Evolutionary conservation across 805 yeast species (phyloP).

Genomic region (Cyberlindnera maclurae): DNA sequence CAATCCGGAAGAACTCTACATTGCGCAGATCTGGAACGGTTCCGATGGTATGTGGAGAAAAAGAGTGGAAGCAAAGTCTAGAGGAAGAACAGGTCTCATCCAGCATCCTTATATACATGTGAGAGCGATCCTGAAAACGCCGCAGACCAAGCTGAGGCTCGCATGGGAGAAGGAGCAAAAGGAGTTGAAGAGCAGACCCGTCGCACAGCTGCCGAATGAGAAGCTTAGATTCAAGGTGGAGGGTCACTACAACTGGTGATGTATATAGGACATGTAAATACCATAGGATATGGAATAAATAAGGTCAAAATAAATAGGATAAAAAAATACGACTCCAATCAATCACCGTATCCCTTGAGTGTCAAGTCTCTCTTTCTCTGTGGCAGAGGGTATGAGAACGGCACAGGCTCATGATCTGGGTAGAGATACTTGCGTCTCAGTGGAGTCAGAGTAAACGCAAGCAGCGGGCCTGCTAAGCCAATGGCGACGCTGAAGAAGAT

Average conservation of each 20-base stretch:
- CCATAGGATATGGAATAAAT: constrained; percentile 4
- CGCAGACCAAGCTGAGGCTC: constrained; percentile 53
- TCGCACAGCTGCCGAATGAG: constrained; percentile 37
- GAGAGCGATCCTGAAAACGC: constrained; percentile 65
- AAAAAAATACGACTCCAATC: constrained; percentile 7
- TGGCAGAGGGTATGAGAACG: constrained; percentile 46
- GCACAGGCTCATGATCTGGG: constrained; percentile 59
- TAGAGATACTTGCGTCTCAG: constrained; percentile 62
- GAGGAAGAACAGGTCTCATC: constrained; percentile 82
- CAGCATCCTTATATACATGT: constrained; percentile 75
- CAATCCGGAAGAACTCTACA: constrained; percentile 54
- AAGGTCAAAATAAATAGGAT: constrained; percentile 5
- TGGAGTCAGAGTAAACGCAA: constrained; percentile 54
- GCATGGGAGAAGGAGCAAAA: constrained; percentile 51
- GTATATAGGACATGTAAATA: too few relatives aligned
- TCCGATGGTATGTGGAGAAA: constrained; percentile 72
- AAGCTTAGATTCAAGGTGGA: constrained; percentile 42
- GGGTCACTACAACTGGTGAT: constrained; percentile 51
- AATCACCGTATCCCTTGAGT: constrained; percentile 52
- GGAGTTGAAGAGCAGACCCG: constrained; percentile 44
- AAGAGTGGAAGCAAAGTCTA: constrained; percentile 76
- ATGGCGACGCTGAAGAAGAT: constrained; percentile 56
- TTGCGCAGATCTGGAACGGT: constrained; percentile 86
- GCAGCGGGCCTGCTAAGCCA: constrained; percentile 62
- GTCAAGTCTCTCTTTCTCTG: constrained; percentile 40